Evolutionary conservation across 148 eudicot genomes (phyloP).

Genomic region (Diospyros kaki): DNA sequence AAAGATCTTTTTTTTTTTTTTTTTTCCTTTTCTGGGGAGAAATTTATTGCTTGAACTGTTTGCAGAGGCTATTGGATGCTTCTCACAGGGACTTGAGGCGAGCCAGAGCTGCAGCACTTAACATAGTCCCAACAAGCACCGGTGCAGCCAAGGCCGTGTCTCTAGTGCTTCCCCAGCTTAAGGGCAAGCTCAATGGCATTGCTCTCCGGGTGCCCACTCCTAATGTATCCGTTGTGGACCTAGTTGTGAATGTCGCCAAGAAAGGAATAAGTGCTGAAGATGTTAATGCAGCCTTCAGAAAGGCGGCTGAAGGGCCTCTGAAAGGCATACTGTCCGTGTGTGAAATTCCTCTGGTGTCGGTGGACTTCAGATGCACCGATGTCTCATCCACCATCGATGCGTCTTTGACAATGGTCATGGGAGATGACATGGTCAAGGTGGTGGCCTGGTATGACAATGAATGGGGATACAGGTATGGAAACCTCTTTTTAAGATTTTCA

Average conservation of each 20-base stretch:
- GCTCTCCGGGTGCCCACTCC: slow-evolving; percentile 98
- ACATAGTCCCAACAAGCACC: slow-evolving; percentile 98
- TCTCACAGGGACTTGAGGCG: slow-evolving; percentile 98
- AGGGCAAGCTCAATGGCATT: slow-evolving; percentile 97
- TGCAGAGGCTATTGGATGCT: slow-evolving; percentile 91
- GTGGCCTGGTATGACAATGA: slow-evolving; percentile 99
- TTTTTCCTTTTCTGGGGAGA: no score
- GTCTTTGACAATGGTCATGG: slow-evolving; percentile 99
- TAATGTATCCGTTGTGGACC: slow-evolving; percentile 96
- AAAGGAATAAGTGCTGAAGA: slow-evolving; percentile 90
- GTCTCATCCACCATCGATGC: slow-evolving; percentile 92
- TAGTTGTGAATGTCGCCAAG: slow-evolving; percentile 87
- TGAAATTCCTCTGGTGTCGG: slow-evolving; percentile 87
- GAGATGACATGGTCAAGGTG: slow-evolving; percentile 99
- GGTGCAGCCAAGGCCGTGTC: slow-evolving; percentile 99
- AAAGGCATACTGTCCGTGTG: slow-evolving; percentile 85
- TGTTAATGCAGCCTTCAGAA: slow-evolving; percentile 87
- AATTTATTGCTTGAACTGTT: neutral
- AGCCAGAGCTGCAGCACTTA: slow-evolving; percentile 97
- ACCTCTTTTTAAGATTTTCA: neutral
- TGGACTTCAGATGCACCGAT: slow-evolving; percentile 86
- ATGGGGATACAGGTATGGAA: slow-evolving; percentile 91
- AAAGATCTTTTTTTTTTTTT: no score
- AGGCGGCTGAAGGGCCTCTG: slow-evolving; percentile 89
- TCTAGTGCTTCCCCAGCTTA: slow-evolving; percentile 90